These are phyloP conservation scores for Penicillium goetzii DNA, from an alignment of 495 filamentous ascomycete genomes.

Conservation along the genomic window DNA sequence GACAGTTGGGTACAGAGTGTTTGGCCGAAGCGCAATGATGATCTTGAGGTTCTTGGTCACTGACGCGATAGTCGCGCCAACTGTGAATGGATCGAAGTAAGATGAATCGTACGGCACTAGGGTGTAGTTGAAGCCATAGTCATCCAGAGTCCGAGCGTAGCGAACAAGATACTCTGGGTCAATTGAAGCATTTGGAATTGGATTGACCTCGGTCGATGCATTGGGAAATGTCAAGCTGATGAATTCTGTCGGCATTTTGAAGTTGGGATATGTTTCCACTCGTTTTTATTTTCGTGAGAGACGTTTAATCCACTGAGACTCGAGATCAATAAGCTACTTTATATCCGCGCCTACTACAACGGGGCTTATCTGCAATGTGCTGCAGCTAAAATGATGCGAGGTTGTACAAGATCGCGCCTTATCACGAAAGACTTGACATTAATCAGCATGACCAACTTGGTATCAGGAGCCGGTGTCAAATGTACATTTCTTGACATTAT, in stretches of 20 bases:
- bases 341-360: neutral
- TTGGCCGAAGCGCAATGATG: constrained; percentile 60
- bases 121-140: constrained; percentile 59
- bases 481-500: neutral
- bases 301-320: too few relatives aligned
- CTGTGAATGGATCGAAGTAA: constrained; percentile 55
- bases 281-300: neutral
- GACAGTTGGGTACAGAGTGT: constrained; percentile 58
- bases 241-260: constrained; percentile 57
- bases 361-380: neutral
- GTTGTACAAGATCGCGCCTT: constrained; percentile 3
- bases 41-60: constrained; percentile 57
- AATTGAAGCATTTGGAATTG: constrained; percentile 49
- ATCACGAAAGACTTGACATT: neutral
- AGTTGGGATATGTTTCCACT: neutral
- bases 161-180: constrained; percentile 52
- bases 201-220: constrained; percentile 52
- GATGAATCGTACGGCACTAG: constrained; percentile 57
- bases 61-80: constrained; percentile 54
- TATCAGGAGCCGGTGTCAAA: too few relatives aligned
- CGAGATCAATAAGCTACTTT: neutral
- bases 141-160: constrained; percentile 55
- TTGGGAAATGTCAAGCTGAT: constrained; percentile 57
- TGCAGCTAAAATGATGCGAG: constrained; percentile 3
- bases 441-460: neutral